phyloP scores from a whole-genome alignment of 2,329 filamentous ascomycete genomes.

The Aspergillus costaricaensis region DNA sequence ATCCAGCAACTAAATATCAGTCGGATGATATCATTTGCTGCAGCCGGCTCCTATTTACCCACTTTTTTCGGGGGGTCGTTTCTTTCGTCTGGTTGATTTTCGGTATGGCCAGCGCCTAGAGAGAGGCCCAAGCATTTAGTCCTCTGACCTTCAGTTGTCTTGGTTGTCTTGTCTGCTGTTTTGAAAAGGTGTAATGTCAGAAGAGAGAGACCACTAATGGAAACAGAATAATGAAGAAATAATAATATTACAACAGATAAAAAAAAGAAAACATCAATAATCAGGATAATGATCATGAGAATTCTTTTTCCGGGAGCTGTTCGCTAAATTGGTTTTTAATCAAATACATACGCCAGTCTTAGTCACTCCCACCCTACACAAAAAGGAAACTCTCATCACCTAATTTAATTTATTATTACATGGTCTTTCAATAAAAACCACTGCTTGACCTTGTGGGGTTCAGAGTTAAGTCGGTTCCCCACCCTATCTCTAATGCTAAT shows the following conservation, averaged over 20 bases:
- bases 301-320: neutral
- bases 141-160: neutral
- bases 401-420: neutral
- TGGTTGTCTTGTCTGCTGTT: no score
- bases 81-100: constrained; percentile 12
- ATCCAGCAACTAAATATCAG: constrained; percentile 6
- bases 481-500: constrained; percentile 19
- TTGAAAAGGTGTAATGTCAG: no score
- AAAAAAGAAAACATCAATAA: neutral
- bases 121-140: constrained; percentile 12
- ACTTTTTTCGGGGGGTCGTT: constrained; percentile 4
- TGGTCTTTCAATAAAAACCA: constrained; percentile 13
- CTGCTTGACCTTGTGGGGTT: constrained; percentile 21
- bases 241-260: neutral
- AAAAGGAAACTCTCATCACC: constrained; percentile 6
- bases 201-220: no score
- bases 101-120: constrained; percentile 13
- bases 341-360: neutral
- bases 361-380: constrained; percentile 5
- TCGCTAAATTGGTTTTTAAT: neutral
- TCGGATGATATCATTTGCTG: constrained; percentile 16
- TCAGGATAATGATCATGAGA: neutral
- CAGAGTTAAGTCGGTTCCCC: constrained; percentile 22
- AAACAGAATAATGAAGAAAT: neutral
- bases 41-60: constrained; percentile 9